Evolutionary conservation across 179 eudicot species (phyloP), one percentile per base, ranked within the genome.

Genomic region (Drosera spatulata): DNA sequence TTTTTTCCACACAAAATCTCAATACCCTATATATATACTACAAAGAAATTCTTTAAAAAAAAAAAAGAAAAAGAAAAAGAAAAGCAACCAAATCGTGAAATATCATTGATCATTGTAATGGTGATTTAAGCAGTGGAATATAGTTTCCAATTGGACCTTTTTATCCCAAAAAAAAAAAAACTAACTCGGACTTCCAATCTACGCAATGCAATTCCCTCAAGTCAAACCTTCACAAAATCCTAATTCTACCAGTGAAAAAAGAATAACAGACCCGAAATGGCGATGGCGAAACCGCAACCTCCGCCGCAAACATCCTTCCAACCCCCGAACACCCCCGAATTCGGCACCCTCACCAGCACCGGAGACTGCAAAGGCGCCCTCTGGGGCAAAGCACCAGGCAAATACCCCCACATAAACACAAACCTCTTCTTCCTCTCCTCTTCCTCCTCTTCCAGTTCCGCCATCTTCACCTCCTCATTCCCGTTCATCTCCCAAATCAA

Each of bases 261-360:
- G 41, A 43, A 56, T 41, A 0, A 22, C 33, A 38, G 65, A 91
- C 98, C 96, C 52, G 96, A 85, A 70, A 91, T 65, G 13, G 96
- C 96, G 87, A 86, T 82, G 58, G 96, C 96, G 58, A 91, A 91
- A 41, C 98, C 96, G 52, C 98, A 91, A 37, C 98, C 98, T 4
- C 98, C 98, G 48, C 96, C 96, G 53, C 83, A 84, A 47, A 91
- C 98, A 73, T 93, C 99, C 63, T 49, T 78, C 97, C 95, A 93
- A 6, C 64, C 67, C 0, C 72, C 84, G 53, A 60, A 22, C 33
- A 22, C 33, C 1, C 33, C 42, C 10, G 80, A 60, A 51, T 69
- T 69, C 53, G 95, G 85, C 6, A 81, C 67, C 76, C 67, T 75
- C 39, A 89, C 90, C 33, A 60, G 51, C 37, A 74, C 55, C 65